Evolutionary conservation across 176 grass and related monocot genomes (phyloP).

Genomic region (Zizania latifolia): DNA sequence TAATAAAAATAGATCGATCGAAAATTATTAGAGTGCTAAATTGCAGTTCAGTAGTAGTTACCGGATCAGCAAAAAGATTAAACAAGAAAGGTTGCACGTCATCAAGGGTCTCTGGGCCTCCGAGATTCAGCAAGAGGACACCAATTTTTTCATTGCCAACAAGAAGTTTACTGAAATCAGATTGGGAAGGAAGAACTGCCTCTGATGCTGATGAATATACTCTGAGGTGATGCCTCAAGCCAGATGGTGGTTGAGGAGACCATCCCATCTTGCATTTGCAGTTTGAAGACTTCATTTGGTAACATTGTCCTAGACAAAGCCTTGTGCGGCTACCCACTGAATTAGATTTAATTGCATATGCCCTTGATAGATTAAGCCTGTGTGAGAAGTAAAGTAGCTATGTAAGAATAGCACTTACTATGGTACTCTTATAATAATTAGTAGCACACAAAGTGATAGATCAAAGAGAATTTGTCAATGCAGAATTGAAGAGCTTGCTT

Average conservation of each 20-base stretch:
- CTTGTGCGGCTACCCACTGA: conserved; percentile 20
- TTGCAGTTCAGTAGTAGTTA: conserved; percentile 39
- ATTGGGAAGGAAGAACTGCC: conserved; percentile 64
- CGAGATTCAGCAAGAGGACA: conserved; percentile 93
- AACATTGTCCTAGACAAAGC: conserved; percentile 35
- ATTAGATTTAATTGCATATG: conserved; percentile 43
- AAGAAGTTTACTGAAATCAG: conserved; percentile 43
- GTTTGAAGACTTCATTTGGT: conserved; percentile 25
- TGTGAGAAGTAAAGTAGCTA: background rate
- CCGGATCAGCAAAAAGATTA: conserved; percentile 97
- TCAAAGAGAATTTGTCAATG: background rate
- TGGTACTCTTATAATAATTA: background rate
- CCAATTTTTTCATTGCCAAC: conserved; percentile 76
- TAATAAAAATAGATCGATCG: background rate
- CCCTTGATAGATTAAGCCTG: conserved; percentile 48
- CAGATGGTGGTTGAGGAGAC: conserved; percentile 32
- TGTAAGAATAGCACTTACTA: background rate
- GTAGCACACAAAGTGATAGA: background rate
- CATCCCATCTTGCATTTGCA: conserved; percentile 38
- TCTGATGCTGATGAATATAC: conserved; percentile 63
- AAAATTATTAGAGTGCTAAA: background rate
- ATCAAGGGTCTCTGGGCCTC: conserved; percentile 92
- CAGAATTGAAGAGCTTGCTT: background rate
- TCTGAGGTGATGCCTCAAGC: conserved; percentile 37
- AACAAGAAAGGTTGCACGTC: conserved; percentile 98